phyloP scores from a whole-genome alignment of 352 stramenopile species.

The Pythium apleroticum region DNA sequence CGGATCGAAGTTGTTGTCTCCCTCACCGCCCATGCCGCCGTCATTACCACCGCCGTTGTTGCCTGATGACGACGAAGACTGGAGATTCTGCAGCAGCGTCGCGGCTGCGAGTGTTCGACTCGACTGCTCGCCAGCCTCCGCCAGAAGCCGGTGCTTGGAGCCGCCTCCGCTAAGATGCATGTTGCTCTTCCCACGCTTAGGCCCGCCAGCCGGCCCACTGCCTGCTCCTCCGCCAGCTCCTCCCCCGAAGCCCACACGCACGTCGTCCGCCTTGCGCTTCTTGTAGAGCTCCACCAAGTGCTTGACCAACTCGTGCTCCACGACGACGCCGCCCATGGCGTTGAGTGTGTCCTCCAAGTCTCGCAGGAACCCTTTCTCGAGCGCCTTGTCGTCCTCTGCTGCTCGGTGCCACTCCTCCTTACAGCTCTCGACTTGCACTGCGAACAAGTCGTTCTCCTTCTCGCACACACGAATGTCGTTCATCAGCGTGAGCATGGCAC shows the following conservation, averaged over 20 bases:
- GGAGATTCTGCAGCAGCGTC: constrained; percentile 37
- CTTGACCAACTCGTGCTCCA: constrained; percentile 81
- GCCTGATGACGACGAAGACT: constrained; percentile 17
- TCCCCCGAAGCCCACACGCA: constrained; percentile 18
- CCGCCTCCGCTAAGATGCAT: constrained; percentile 20
- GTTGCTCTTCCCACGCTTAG: constrained; percentile 24
- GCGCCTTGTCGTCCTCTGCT: constrained; percentile 66
- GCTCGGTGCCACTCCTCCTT: constrained; percentile 67
- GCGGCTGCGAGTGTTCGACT: constrained; percentile 30
- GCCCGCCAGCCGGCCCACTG: not conserved
- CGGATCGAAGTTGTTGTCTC: constrained; percentile 63
- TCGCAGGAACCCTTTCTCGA: constrained; percentile 59
- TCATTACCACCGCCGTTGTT: constrained; percentile 2
- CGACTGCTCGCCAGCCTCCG: constrained; percentile 36
- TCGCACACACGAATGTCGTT: constrained; percentile 26
- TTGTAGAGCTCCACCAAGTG: constrained; percentile 76
- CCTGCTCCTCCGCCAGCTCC: constrained; percentile 9
- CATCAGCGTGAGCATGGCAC: constrained; percentile 17
- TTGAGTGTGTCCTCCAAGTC: constrained; percentile 64
- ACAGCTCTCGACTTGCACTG: constrained; percentile 45
- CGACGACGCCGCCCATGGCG: constrained; percentile 33
- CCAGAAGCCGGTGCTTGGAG: constrained; percentile 49
- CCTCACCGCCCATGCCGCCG: constrained; percentile 26
- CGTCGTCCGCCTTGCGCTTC: constrained; percentile 64
- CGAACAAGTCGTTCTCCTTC: constrained; percentile 52